Base-by-base conservation (phyloP, 1,139 yeast genomes). In the Protomyces pachydermus region DNA sequence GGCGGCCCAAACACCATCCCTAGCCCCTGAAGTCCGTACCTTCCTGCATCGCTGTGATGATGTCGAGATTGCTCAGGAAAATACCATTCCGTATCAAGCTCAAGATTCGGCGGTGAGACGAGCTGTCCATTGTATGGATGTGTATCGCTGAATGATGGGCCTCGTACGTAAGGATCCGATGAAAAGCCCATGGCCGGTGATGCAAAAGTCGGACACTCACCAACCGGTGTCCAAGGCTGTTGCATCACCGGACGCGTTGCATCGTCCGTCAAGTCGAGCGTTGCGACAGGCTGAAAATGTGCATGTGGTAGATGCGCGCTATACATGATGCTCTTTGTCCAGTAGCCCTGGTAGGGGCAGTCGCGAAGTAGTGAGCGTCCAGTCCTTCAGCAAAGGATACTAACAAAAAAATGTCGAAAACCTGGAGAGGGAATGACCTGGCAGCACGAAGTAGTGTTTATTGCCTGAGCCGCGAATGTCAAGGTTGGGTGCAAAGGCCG, bases 401-500 rank as follows among this genome's bases (percentile, higher is more conserved):
- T 28, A 28, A 28, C 32, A 28, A 28, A 28, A 28, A 28, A 6
- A 3, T 2, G 32, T 28, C 3, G 8, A 28, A 28, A 28, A 28
- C 32, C 32, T 28, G 32, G 32, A 28, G 32, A 28, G 32, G 32
- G 32, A 25, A 28, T 6, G 32, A 28, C 1, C 32, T 3, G 32
- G 32, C 32, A 28, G 32, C 32, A 28, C 32, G 32, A 28, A 28
- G 32, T 28, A 28, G 32, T 28, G 32, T 28, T 28, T 6, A 28
- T 28, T 6, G 32, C 32, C 6, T 5, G 32, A 28, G 32, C 32
- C 32, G 32, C 32, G 32, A 28, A 28, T 3, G 5, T 38, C 18
- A 42, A 42, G 48, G 25, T 42, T 42, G 48, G 48, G 48, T 42
- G 48, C 48, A 42, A 18, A 42, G 20, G 48, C 48, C 48, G 48